A percentile compares a stretch with the other conserved stretches of the same genome.
These are phyloP conservation scores for Diddensiella transvaalensis DNA, from an alignment of 805 yeast species.

Conservation along the genomic window DNA sequence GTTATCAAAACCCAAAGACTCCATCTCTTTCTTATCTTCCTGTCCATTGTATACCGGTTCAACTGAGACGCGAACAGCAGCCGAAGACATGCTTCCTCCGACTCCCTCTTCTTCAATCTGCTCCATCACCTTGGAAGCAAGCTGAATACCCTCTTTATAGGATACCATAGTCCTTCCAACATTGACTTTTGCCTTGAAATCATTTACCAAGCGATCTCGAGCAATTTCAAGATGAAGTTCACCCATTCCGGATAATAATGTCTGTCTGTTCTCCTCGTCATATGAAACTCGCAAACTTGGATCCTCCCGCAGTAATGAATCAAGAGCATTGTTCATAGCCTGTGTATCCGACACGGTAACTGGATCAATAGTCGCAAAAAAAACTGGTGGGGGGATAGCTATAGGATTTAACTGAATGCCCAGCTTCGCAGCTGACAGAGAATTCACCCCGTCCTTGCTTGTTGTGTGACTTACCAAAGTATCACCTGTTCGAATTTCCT, in stretches of 20 bases:
- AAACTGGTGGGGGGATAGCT: constrained; percentile 86
- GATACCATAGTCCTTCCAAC: constrained; percentile 86
- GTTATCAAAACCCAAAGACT: constrained; percentile 37
- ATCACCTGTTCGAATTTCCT: constrained; percentile 83
- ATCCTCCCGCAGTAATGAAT: constrained; percentile 73
- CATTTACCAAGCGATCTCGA: constrained; percentile 69
- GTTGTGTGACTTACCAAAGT: constrained; percentile 66
- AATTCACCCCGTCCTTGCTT: constrained; percentile 47
- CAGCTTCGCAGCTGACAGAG: constrained; percentile 43
- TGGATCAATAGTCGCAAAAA: constrained; percentile 82
- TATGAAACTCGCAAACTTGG: constrained; percentile 72
- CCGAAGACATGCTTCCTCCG: constrained; percentile 24
- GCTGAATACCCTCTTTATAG: constrained; percentile 65
- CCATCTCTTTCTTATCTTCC: constrained; percentile 32
- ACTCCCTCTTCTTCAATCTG: constrained; percentile 31
- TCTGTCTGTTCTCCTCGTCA: constrained; percentile 85
- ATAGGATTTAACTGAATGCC: constrained; percentile 66
- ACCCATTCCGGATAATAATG: constrained; percentile 93
- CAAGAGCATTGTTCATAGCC: constrained; percentile 66
- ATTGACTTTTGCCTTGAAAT: constrained; percentile 75
- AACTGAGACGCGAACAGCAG: constrained; percentile 30
- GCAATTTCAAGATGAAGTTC: constrained; percentile 92
- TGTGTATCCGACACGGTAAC: constrained; percentile 75
- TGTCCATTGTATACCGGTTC: constrained; percentile 32
- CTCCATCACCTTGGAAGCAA: constrained; percentile 11